Evolutionary conservation across 2,329 filamentous ascomycete genomes (phyloP).

Genomic region (Allantophomopsis cytisporea): DNA sequence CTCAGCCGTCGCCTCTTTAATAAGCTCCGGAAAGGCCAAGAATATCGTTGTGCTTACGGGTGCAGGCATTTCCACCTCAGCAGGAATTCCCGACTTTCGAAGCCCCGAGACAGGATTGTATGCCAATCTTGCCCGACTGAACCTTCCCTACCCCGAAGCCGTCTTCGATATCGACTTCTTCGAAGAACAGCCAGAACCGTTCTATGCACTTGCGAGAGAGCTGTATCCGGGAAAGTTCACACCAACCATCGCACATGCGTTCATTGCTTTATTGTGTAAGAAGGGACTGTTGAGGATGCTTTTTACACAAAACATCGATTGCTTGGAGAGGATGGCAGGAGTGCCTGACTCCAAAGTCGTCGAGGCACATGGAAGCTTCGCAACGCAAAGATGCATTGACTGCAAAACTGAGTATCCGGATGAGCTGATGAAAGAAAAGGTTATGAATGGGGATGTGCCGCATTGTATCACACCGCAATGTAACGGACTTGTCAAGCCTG

Average conservation of each 20-base stretch:
- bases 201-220: constrained; percentile 85
- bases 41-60: constrained; percentile 82
- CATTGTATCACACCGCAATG: constrained; percentile 49
- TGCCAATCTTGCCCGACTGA: constrained; percentile 73
- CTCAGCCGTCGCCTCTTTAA: constrained; percentile 65
- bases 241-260: constrained; percentile 82
- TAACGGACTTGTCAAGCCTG: constrained; percentile 63
- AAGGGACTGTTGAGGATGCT: constrained; percentile 72
- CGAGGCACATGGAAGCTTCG: constrained; percentile 93
- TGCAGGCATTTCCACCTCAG: constrained; percentile 72
- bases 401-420: constrained; percentile 63
- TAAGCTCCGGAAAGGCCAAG: constrained; percentile 52
- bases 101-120: constrained; percentile 90
- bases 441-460: constrained; percentile 56
- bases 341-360: constrained; percentile 71
- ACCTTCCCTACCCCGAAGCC: constrained; percentile 80
- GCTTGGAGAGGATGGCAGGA: constrained; percentile 76
- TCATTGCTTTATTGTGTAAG: constrained; percentile 67
- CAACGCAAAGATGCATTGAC: constrained; percentile 80
- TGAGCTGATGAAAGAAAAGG: constrained; percentile 57
- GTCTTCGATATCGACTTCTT: constrained; percentile 94
- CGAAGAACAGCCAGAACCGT: constrained; percentile 68
- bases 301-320: constrained; percentile 98
- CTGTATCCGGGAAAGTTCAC: constrained; percentile 82
- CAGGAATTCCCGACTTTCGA: constrained; percentile 81